These are phyloP conservation scores for Nakataea oryzae DNA, from an alignment of 2,329 filamentous ascomycete species.

Conservation along the genomic window DNA sequence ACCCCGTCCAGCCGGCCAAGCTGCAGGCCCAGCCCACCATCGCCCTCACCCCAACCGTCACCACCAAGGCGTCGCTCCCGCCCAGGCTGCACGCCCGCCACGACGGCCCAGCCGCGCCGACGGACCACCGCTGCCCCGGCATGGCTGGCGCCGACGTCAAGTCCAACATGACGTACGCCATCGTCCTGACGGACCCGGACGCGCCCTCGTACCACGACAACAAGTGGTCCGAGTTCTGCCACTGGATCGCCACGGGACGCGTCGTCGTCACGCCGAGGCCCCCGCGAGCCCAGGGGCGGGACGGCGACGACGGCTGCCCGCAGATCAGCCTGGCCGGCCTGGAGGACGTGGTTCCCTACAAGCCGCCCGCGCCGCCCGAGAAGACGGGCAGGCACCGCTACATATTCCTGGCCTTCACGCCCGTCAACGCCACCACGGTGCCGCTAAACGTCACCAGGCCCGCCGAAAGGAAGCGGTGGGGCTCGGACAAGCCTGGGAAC, in stretches of 20 bases:
- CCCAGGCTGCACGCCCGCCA: background rate
- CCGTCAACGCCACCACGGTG: constrained; percentile 26
- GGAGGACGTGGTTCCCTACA: constrained; percentile 27
- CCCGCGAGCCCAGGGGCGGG: background rate
- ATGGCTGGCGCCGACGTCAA: background rate
- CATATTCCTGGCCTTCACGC: constrained; percentile 27
- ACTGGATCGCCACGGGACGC: constrained; percentile 28
- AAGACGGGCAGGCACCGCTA: constrained; percentile 32
- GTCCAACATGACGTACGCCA: constrained; percentile 14
- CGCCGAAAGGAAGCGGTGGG: constrained; percentile 26
- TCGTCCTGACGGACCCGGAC: constrained; percentile 30
- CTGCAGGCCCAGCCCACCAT: constrained; percentile 23
- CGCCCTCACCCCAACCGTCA: constrained; percentile 13
- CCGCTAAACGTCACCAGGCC: constrained; percentile 22
- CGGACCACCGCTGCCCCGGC: background rate
- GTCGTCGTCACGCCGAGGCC: constrained; percentile 9
- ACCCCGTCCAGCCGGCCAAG: constrained; percentile 27
- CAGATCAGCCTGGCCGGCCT: constrained; percentile 9
- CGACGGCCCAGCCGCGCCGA: constrained; percentile 5
- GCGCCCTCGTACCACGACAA: constrained; percentile 29
- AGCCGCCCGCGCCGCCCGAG: constrained; percentile 27
- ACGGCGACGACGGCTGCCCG: constrained; percentile 1
- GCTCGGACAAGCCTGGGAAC: constrained; percentile 20
- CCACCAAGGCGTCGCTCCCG: background rate
- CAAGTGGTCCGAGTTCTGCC: constrained; percentile 33